Evolutionary conservation across 2,329 filamentous ascomycete genomes (phyloP).

Genomic region (Atkinsonella hypoxylon): DNA sequence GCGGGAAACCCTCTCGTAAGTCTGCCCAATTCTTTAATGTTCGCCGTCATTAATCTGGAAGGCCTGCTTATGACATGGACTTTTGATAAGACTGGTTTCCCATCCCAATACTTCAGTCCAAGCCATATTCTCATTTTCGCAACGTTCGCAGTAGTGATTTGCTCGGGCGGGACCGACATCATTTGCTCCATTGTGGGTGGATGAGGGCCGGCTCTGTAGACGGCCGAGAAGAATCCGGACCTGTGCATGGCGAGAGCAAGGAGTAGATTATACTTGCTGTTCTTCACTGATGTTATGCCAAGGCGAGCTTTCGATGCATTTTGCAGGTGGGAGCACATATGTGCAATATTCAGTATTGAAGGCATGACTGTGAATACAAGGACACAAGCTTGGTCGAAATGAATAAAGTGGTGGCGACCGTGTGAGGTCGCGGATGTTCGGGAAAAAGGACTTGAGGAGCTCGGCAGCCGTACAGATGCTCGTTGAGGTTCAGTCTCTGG

Average conservation of each 20-base stretch:
- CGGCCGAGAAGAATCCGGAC: constrained; percentile 67
- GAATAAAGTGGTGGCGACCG: neutral
- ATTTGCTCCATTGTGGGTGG: constrained; percentile 37
- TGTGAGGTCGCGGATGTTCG: neutral
- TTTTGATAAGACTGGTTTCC: constrained; percentile 61
- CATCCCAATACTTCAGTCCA: constrained; percentile 81
- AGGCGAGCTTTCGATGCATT: constrained; percentile 79
- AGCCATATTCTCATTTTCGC: constrained; percentile 71
- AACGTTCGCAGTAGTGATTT: constrained; percentile 58
- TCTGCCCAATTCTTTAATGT: constrained; percentile 46
- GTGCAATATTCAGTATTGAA: constrained; percentile 55
- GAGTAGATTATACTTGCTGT: constrained; percentile 67
- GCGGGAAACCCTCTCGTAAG: constrained; percentile 58
- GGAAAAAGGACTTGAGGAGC: too few species aligned
- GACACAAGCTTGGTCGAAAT: neutral
- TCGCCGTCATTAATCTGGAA: constrained; percentile 57
- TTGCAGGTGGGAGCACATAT: constrained; percentile 83
- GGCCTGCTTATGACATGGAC: constrained; percentile 61
- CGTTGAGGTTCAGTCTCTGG: too few species aligned
- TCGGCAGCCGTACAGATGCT: too few species aligned
- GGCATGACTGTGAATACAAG: constrained; percentile 19
- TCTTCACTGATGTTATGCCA: constrained; percentile 70
- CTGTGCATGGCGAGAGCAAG: constrained; percentile 69
- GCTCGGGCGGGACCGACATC: constrained; percentile 35
- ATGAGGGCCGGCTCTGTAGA: constrained; percentile 56